phyloP scores from a whole-genome alignment of 208 protist species.

The Leishmania amazonensis region DNA sequence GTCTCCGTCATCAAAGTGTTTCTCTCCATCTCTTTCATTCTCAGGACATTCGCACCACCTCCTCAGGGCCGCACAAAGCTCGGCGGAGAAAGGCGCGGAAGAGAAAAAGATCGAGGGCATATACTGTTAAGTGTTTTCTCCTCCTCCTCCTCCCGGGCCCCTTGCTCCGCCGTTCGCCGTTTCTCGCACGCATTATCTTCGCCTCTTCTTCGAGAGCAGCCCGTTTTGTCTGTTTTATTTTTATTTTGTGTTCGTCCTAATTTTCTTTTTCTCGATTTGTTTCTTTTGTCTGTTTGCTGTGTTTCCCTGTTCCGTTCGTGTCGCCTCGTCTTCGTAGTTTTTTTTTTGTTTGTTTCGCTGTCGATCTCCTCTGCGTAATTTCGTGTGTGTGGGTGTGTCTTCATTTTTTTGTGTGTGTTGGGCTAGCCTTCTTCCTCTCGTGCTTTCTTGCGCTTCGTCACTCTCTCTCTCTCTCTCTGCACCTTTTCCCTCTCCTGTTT shows the following conservation, averaged over 20 bases:
- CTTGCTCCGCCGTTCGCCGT: not conserved
- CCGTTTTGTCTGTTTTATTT: not conserved
- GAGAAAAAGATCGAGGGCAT: not conserved
- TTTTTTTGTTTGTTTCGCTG: not conserved
- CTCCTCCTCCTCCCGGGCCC: not conserved
- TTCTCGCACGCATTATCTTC: not conserved
- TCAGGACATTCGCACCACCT: not conserved
- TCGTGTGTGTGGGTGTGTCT: not conserved
- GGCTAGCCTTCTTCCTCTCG: not conserved
- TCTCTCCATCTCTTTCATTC: not conserved
- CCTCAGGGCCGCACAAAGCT: not conserved
- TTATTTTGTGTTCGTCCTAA: not conserved
- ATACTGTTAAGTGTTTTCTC: not conserved
- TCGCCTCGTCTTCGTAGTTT: no score
- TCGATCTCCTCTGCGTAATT: not conserved
- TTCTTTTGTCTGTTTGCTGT: not conserved
- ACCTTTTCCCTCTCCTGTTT: not conserved
- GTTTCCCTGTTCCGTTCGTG: no score
- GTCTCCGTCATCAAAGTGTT: not conserved
- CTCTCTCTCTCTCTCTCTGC: not conserved
- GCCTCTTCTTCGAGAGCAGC: not conserved
- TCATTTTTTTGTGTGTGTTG: not conserved
- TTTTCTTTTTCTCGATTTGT: not conserved
- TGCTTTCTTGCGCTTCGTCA: not conserved
- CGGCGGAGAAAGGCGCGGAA: not conserved